Base-by-base conservation (phyloP, 176 grass and related monocot genomes). In the Areca catechu region DNA sequence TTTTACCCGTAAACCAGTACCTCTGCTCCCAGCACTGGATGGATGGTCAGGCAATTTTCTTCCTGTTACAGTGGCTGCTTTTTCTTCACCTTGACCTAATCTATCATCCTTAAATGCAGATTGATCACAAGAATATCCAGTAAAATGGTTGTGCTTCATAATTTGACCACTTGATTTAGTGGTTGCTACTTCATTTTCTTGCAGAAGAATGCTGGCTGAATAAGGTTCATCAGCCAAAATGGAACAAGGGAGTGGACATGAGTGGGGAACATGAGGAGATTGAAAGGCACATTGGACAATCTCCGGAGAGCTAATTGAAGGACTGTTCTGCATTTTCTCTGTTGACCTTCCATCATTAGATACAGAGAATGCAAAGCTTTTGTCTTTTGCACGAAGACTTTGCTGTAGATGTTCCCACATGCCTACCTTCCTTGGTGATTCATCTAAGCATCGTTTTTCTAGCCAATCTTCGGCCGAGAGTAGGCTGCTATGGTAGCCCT, bases 241-340 rank as follows among this genome's bases (percentile, higher is more conserved):
- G 58, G 83, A 61, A 73, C 51, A 14, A 71, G 84, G 76, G 66
- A 89, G 85, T 53, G 88, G 84, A 71, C 84, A 93, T 24, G 88
- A 86, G 70, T 81, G 68, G 28, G 94, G 88, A 77, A 99, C 28
- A 62, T 9, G 56, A 68, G 68, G 24, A 74, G 71, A 72, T 62
- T 62, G 71, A 58, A 50, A 53, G 23, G 57, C 58, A 51, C 56
- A 58, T n/a, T 53, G 53, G 60, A 70, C 61, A 86, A 82, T 76
- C 30, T 68, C 73, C 16, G 70, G 48, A 69, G 83, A 68, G 73
- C 61, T 55, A 63, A 51, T 54, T 75, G 78, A 80, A 70, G 60
- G 58, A n/a, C 48, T 57, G 20, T 28, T 79, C 19, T 43, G 24
- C 70, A 60, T 82, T 73, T 61, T 82, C 72, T 71, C 63, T 25